Conservation (phyloP, 75 land plant species). For the Adiantum capillusveneris region DNA sequence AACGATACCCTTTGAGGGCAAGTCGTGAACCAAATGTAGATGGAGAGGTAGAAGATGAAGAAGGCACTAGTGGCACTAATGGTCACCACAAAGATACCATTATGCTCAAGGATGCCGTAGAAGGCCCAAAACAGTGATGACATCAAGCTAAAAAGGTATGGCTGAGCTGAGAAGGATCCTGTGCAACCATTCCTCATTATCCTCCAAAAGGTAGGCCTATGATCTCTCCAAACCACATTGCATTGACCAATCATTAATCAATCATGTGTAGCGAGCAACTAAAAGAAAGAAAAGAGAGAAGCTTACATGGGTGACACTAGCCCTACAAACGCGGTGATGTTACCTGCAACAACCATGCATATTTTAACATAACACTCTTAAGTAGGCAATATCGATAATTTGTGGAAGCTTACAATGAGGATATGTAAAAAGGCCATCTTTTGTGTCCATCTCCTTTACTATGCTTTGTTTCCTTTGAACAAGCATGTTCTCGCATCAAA, state of each 20-base stretch:
- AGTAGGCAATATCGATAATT: too few relatives aligned
- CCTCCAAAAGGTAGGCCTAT: slow-evolving; percentile 15
- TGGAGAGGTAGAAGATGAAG: slow-evolving; percentile 2
- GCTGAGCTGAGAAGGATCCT: slow-evolving; percentile 3
- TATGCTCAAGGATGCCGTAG: slow-evolving; percentile 3
- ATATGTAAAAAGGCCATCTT: too few relatives aligned
- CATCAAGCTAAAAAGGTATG: slow-evolving; percentile 1
- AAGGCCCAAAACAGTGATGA: slow-evolving; percentile 1
- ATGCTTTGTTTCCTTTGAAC: too few relatives aligned
- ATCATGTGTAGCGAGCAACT: too few relatives aligned
- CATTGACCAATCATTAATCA: not conserved
- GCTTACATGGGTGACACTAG: not conserved
- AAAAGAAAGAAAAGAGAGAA: too few relatives aligned
- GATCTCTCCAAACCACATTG: not conserved
- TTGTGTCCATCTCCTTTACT: too few relatives aligned
- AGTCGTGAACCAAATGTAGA: not conserved
- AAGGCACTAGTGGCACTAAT: not conserved
- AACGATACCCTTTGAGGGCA: not conserved
- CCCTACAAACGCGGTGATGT: too few relatives aligned
- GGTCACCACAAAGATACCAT: not conserved
- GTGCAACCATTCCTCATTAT: not conserved
- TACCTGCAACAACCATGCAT: too few relatives aligned
- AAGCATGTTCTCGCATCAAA: too few relatives aligned
- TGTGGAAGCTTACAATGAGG: too few relatives aligned
- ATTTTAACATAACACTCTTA: too few relatives aligned